Base-by-base conservation (phyloP, 768 basidiomycete species). In the Gyrodon lividus region DNA sequence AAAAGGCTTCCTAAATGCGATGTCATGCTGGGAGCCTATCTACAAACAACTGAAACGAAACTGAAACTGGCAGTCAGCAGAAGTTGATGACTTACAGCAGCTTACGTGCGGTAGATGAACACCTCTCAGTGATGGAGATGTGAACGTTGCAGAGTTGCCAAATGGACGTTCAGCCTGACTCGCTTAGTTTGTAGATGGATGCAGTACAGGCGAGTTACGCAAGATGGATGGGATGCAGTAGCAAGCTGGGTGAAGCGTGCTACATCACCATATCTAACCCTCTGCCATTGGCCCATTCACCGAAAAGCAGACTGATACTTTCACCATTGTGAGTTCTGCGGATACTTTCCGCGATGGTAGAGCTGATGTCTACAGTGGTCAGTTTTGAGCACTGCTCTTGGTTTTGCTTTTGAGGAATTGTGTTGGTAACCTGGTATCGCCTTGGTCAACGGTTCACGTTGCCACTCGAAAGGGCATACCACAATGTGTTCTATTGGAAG, bases 291-390 rank as follows among this genome's bases (percentile, higher is more conserved):
- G 84, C 76, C 84, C 87, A 90, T 61, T 92, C 91, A 35, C 87
- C 89, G 59, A 95, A 94, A 10, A 95, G 74, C 31, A 93, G 66
- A 56, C 89, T 91, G 62, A 95, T 93, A 55, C 90, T 92, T 72
- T 95, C 92, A 51, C 93, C 92, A 55, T 95, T 95, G 69, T 95
- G 92, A 3, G 91, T 94, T 54, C 96, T 79, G 37, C 97, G 86
- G 49, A 99, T 97, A 59, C 91, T 93, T 75, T 99, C 97, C 5
- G 97, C 90, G 58, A 99, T 85, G 33, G 90, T 92, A 23, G 91
- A 82, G 64, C 86, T 89, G 62, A 98, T 82, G 70, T 99, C 97
- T 61, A 99, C 83, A 7, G 88, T 86, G 59, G 88, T 81, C 48
- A 99, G 77, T 68, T 97, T 98, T 30, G 81, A 75, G 62, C 85